Evolutionary conservation across 2,329 filamentous ascomycete species (phyloP).

Genomic region (Pyrenochaeta sp.): DNA sequence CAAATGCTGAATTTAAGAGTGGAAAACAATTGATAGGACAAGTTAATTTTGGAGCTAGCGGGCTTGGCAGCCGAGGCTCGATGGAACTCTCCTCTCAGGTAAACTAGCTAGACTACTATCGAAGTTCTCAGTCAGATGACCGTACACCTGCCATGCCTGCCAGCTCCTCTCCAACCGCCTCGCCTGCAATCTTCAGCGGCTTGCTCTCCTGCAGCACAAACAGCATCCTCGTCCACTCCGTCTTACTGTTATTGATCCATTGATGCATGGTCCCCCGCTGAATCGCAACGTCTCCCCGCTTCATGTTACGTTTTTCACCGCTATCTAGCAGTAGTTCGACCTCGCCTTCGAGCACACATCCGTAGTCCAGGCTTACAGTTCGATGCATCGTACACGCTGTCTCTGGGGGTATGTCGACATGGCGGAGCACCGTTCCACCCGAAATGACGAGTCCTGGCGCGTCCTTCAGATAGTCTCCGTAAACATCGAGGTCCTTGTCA

Average conservation of each 20-base stretch:
- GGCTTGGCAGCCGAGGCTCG: constrained; percentile 27
- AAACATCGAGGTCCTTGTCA: constrained; percentile 57
- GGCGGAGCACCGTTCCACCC: constrained; percentile 57
- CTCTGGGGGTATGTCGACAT: constrained; percentile 49
- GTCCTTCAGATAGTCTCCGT: constrained; percentile 54
- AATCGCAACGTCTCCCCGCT: constrained; percentile 49
- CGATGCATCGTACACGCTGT: constrained; percentile 52
- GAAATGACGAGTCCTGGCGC: constrained; percentile 61
- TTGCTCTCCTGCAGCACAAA: constrained; percentile 49
- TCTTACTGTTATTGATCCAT: constrained; percentile 48
- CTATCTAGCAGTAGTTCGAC: constrained; percentile 50
- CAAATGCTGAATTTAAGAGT: neutral
- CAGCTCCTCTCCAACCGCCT: constrained; percentile 43
- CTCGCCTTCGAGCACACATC: constrained; percentile 51
- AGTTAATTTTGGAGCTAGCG: constrained; percentile 21
- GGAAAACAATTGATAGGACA: constrained; percentile 3
- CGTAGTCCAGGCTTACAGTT: constrained; percentile 52
- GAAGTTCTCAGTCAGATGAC: constrained; percentile 37
- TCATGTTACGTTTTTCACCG: constrained; percentile 48
- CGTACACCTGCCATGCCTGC: constrained; percentile 48
- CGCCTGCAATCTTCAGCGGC: constrained; percentile 43
- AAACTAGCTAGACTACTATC: neutral
- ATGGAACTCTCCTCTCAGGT: neutral
- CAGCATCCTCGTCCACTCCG: constrained; percentile 48
- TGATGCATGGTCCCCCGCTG: constrained; percentile 53